Evolutionary conservation across 495 filamentous ascomycete species (phyloP).

Genomic region (Cryomyces antarcticus): DNA sequence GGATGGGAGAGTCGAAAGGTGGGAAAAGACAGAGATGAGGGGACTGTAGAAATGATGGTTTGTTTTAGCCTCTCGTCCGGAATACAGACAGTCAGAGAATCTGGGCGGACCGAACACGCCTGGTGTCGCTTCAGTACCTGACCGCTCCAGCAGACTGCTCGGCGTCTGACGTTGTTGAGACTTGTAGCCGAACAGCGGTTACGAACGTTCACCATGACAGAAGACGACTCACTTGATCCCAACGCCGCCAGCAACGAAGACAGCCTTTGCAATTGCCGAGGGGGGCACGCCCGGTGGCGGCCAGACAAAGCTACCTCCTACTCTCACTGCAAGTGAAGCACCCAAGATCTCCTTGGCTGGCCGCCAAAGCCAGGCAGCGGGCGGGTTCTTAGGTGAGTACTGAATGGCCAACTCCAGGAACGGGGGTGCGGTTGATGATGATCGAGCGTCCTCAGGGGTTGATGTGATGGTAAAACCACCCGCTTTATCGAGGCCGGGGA

Average conservation of each 20-base stretch:
- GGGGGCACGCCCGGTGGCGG: conserved; percentile 32
- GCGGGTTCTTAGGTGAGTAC: conserved; percentile 39
- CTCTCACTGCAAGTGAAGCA: conserved; percentile 38
- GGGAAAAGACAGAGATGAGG: conserved; percentile 20
- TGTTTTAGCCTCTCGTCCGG: background rate
- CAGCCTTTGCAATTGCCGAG: conserved; percentile 28
- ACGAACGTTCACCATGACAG: too few relatives aligned
- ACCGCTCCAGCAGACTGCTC: too few relatives aligned
- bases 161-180: too few relatives aligned
- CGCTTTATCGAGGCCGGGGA: conserved; percentile 41
- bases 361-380: conserved; percentile 61
- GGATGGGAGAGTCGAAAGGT: conserved; percentile 10
- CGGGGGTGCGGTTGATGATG: conserved; percentile 1
- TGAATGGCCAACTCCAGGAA: conserved; percentile 63
- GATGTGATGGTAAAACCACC: conserved; percentile 85
- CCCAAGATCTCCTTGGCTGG: conserved; percentile 31
- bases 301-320: conserved; percentile 67
- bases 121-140: too few relatives aligned
- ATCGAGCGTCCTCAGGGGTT: conserved; percentile 25
- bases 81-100: background rate
- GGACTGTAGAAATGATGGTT: conserved; percentile 17
- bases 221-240: conserved; percentile 42
- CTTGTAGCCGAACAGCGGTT: too few relatives aligned
- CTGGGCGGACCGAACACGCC: background rate
- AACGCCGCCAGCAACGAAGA: conserved; percentile 67